A percentile compares a stretch with the other conserved stretches of the same genome.
Evolutionary conservation across 2,329 filamentous ascomycete species (phyloP).

Genomic region (Sclerotiophoma versabilis): DNA sequence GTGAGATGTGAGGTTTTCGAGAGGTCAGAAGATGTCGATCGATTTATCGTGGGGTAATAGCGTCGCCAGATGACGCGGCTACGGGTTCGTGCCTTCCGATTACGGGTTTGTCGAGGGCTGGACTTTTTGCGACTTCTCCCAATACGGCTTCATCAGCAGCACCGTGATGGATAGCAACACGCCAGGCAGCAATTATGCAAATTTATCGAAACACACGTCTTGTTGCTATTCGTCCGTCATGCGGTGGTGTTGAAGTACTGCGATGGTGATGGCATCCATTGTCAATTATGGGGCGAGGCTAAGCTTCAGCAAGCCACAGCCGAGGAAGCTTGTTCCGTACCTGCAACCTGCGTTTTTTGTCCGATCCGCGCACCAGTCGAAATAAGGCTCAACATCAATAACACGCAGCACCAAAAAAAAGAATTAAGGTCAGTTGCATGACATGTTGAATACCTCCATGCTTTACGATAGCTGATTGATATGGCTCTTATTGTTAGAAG

Average conservation of each 20-base stretch:
- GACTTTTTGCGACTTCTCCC: constrained; percentile 9
- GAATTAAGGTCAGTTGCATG: too few species aligned
- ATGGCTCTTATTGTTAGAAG: too few species aligned
- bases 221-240: neutral
- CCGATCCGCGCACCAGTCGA: too few species aligned
- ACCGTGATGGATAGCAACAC: neutral
- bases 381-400: too few species aligned
- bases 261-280: constrained; percentile 9
- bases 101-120: constrained; percentile 4
- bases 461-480: too few species aligned
- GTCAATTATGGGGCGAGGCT: constrained; percentile 7
- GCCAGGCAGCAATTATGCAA: neutral
- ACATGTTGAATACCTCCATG: too few species aligned
- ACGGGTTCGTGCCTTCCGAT: constrained; percentile 9
- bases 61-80: constrained; percentile 12
- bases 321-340: constrained; percentile 9
- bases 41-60: constrained; percentile 10
- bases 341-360: too few species aligned
- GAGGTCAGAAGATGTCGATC: neutral
- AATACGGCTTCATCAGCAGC: neutral
- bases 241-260: neutral
- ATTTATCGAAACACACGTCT: neutral
- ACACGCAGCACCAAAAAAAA: too few species aligned
- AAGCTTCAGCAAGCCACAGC: constrained; percentile 12
- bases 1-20: neutral